These are phyloP conservation scores for Lyophyllum shimeji DNA, from an alignment of 768 basidiomycete species.

Conservation along the genomic window DNA sequence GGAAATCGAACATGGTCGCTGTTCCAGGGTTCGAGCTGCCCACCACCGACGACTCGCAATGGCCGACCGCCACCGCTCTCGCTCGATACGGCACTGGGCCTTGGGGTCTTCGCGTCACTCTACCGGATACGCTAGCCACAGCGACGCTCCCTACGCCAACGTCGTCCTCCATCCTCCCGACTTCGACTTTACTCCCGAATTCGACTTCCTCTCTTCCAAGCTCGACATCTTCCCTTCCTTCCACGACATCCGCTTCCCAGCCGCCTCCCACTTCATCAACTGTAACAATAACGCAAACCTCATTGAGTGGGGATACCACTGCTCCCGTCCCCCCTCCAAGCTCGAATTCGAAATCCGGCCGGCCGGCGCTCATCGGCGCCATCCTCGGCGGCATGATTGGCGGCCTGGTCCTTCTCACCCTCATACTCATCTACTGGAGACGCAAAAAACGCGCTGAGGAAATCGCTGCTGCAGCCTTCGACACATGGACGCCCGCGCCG, in stretches of 20 bases:
- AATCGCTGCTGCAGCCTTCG: constrained; percentile 3
- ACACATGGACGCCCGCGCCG: constrained; percentile 14
- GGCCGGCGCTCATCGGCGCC: constrained; percentile 3
- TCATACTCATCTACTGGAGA: constrained; percentile 11
- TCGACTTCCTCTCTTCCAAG: background rate
- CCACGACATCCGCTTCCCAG: background rate
- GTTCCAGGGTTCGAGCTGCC: constrained; percentile 11
- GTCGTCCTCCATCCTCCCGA: background rate
- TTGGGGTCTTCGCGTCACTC: constrained; percentile 4
- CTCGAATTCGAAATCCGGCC: background rate
- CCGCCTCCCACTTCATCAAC: background rate
- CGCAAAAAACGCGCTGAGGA: background rate
- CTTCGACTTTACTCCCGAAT: background rate
- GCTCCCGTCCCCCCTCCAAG: background rate
- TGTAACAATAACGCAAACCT: constrained; percentile 6
- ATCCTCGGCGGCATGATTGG: constrained; percentile 12
- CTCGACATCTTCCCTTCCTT: background rate
- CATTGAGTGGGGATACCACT: background rate
- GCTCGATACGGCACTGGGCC: constrained; percentile 10
- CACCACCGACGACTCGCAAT: constrained; percentile 12
- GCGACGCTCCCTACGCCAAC: constrained; percentile 5
- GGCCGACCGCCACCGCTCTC: constrained; percentile 8
- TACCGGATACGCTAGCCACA: constrained; percentile 8
- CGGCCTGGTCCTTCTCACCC: constrained; percentile 2
- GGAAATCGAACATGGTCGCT: constrained; percentile 3